A percentile compares a stretch with the other conserved stretches of the same genome.
These are phyloP conservation scores for Parastagonospora nodorum DNA, from an alignment of 2,329 filamentous ascomycete species.

Conservation along the genomic window DNA sequence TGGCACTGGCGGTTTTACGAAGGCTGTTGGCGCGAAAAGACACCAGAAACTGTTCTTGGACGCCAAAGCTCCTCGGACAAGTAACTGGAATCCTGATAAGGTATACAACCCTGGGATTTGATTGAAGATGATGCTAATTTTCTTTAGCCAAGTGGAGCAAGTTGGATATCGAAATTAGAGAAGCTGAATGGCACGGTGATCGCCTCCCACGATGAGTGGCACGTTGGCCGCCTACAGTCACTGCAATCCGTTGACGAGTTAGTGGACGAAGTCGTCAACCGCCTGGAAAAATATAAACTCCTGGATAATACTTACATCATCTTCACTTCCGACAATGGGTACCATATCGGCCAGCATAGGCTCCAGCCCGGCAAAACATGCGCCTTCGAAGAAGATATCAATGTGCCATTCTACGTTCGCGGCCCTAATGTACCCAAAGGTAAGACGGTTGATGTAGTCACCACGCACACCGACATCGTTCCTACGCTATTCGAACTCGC, in stretches of 20 bases:
- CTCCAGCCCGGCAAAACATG: conserved; percentile 49
- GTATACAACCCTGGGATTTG: conserved; percentile 26
- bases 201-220: conserved; percentile 59
- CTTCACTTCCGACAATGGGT: conserved; percentile 51
- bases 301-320: conserved; percentile 56
- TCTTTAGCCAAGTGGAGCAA: too few species aligned
- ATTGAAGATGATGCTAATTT: conserved; percentile 13
- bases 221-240: conserved; percentile 55
- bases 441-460: background rate
- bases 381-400: conserved; percentile 50
- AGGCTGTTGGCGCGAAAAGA: conserved; percentile 65
- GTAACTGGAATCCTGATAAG: conserved; percentile 68
- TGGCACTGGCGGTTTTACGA: conserved; percentile 43
- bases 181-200: conserved; percentile 53
- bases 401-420: conserved; percentile 49
- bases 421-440: conserved; percentile 44
- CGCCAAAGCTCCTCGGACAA: conserved; percentile 63
- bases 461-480: background rate
- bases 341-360: conserved; percentile 49
- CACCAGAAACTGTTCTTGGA: conserved; percentile 67
- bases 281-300: conserved; percentile 48
- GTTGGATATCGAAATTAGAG: too few species aligned
- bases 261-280: conserved; percentile 52
- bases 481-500: background rate
- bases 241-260: conserved; percentile 62